phyloP scores from a whole-genome alignment of 2,329 filamentous ascomycete species.

The Verticillium zaregamsianum region DNA sequence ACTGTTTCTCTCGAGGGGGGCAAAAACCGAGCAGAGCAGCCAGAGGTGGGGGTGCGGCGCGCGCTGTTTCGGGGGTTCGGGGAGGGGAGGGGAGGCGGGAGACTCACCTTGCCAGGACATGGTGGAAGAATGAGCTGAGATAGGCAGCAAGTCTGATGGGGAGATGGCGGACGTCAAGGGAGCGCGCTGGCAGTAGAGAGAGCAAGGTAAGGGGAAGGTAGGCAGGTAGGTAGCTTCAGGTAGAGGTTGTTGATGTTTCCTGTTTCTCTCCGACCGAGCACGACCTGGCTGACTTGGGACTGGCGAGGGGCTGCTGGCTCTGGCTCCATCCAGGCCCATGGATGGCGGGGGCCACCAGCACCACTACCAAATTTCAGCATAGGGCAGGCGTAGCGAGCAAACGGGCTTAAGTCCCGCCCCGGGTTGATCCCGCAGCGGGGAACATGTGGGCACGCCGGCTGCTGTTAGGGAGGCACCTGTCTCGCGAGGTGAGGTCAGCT shows the following conservation, averaged over 20 bases:
- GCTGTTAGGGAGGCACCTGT: background rate
- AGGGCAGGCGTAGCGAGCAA: background rate
- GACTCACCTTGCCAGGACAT: slow-evolving; percentile 73
- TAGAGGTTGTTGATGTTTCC: background rate
- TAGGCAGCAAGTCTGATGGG: background rate
- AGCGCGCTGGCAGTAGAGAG: background rate
- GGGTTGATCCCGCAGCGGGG: background rate
- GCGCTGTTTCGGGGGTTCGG: slow-evolving; percentile 4
- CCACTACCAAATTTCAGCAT: background rate
- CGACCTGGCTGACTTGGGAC: background rate
- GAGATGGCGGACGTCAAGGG: background rate
- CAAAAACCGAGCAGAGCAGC: background rate
- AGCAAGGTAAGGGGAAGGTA: background rate
- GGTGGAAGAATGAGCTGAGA: slow-evolving; percentile 23
- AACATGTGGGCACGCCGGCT: background rate
- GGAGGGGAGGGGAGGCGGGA: slow-evolving; percentile 2
- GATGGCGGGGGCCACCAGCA: background rate
- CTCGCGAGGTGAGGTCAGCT: no score
- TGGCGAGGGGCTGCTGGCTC: background rate
- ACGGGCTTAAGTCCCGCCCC: background rate
- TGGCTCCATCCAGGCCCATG: background rate
- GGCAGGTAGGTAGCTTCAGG: background rate
- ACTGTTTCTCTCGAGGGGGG: background rate
- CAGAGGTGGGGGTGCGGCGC: slow-evolving; percentile 9
- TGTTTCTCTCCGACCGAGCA: background rate